These are phyloP conservation scores for Sphagnum magellanicum DNA, from an alignment of 228 moss, liverwort and hornwort genomes.

Conservation along the genomic window DNA sequence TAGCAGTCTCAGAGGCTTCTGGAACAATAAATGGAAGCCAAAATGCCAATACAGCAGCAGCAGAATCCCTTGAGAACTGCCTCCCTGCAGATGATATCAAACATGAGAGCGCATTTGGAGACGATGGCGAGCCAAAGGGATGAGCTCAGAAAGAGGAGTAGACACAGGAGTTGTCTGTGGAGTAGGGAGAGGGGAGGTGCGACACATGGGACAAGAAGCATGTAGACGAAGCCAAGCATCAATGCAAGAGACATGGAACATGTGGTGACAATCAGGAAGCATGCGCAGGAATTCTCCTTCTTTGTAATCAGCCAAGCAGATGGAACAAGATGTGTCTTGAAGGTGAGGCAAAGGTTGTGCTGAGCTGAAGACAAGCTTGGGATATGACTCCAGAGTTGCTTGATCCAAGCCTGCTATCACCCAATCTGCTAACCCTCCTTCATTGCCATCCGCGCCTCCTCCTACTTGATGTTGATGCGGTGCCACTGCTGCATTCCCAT, in stretches of 20 bases:
- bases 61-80: no score
- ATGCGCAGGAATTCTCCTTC: constrained; percentile 56
- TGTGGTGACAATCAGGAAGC: constrained; percentile 64
- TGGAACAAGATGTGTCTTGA: constrained; percentile 50
- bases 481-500: constrained; percentile 32
- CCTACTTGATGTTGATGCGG: constrained; percentile 13
- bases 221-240: constrained; percentile 69
- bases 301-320: constrained; percentile 62
- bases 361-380: constrained; percentile 50
- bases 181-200: constrained; percentile 65
- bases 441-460: constrained; percentile 21
- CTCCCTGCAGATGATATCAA: constrained; percentile 1
- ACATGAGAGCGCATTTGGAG: constrained; percentile 29
- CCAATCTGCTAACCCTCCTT: constrained; percentile 18
- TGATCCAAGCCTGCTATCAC: constrained; percentile 54
- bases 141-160: constrained; percentile 62
- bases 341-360: constrained; percentile 27
- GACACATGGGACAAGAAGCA: constrained; percentile 73
- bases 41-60: no score
- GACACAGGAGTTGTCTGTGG: constrained; percentile 57
- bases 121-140: constrained; percentile 57
- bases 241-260: constrained; percentile 64
- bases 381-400: constrained; percentile 61
- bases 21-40: no score
- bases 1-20: no score